Conservation (phyloP, 495 filamentous ascomycete species). For the Terfezia claveryi region DNA sequence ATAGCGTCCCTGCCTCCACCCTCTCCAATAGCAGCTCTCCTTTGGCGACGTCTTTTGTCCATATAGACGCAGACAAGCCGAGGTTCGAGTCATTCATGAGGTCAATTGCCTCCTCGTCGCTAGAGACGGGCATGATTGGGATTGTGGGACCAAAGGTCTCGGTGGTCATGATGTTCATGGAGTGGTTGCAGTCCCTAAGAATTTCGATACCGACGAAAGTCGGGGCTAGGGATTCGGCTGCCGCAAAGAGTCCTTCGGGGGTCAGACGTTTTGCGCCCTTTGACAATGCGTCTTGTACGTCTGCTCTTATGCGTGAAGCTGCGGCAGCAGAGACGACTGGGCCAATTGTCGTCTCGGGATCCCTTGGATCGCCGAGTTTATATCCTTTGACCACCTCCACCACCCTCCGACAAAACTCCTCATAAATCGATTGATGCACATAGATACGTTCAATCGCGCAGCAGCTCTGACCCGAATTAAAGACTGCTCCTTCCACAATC, state of each 20-base stretch:
- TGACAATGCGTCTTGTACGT: conserved; percentile 62
- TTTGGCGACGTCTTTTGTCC: conserved; percentile 68
- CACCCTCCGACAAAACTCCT: conserved; percentile 51
- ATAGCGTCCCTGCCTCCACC: conserved; percentile 87
- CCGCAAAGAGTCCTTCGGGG: conserved; percentile 37
- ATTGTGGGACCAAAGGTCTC: conserved; percentile 95
- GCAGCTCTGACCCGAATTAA: conserved; percentile 95
- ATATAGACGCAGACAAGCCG: conserved; percentile 89
- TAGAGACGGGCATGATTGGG: conserved; percentile 74
- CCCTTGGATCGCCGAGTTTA: conserved; percentile 66
- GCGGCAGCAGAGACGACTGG: conserved; percentile 68
- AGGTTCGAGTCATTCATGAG: conserved; percentile 94
- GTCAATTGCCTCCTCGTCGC: conserved; percentile 57
- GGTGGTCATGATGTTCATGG: conserved; percentile 77
- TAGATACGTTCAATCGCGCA: conserved; percentile 86
- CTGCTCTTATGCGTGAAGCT: conserved; percentile 49
- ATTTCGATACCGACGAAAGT: conserved; percentile 72
- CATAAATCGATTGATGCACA: conserved; percentile 64
- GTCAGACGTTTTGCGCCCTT: conserved; percentile 73
- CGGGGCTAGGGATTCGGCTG: conserved; percentile 17
- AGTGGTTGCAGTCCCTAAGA: conserved; percentile 57
- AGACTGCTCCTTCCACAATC: conserved; percentile 80
- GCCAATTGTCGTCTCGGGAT: conserved; percentile 58
- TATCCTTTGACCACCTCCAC: conserved; percentile 71
- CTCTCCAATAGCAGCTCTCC: conserved; percentile 59